A percentile compares a stretch with the other conserved stretches of the same genome.
Conservation (phyloP, 2,329 filamentous ascomycete species). For the Aspergillus versicolor region DNA sequence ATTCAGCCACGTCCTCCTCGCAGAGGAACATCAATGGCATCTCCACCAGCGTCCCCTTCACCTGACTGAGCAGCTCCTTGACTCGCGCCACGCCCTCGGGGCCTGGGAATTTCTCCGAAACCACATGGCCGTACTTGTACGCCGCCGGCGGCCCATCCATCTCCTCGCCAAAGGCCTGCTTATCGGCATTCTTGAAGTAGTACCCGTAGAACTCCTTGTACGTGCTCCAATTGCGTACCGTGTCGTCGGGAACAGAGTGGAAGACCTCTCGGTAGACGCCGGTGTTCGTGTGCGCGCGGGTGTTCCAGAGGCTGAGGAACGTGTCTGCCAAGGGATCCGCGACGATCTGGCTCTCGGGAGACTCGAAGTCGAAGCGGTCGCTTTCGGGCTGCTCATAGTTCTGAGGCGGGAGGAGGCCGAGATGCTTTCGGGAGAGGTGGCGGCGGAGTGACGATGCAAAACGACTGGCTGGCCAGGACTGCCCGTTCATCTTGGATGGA, state of each 20-base stretch:
- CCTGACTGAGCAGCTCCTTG: slow-evolving; percentile 65
- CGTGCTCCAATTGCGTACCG: slow-evolving; percentile 58
- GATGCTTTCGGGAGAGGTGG: slow-evolving; percentile 85
- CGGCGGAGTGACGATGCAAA: slow-evolving; percentile 79
- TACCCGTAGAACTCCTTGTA: slow-evolving; percentile 65
- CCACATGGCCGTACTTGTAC: slow-evolving; percentile 84
- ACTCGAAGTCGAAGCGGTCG: slow-evolving; percentile 57
- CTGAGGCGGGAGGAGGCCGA: slow-evolving; percentile 77
- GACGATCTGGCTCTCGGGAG: slow-evolving; percentile 51
- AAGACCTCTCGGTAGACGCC: slow-evolving; percentile 62
- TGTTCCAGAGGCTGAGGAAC: slow-evolving; percentile 58
- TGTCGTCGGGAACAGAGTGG: slow-evolving; percentile 61
- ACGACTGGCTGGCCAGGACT: slow-evolving; percentile 73
- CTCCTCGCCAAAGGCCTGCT: slow-evolving; percentile 46
- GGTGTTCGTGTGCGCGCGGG: slow-evolving; percentile 58
- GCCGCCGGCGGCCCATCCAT: slow-evolving; percentile 47
- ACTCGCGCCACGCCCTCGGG: slow-evolving; percentile 69
- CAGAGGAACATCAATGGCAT: slow-evolving; percentile 89
- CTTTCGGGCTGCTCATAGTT: slow-evolving; percentile 60
- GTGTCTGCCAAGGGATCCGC: slow-evolving; percentile 59
- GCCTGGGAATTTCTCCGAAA: slow-evolving; percentile 69
- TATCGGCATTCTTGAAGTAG: slow-evolving; percentile 52
- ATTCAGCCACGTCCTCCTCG: slow-evolving; percentile 81
- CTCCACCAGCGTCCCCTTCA: slow-evolving; percentile 74
- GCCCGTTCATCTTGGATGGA: slow-evolving; percentile 73